These are phyloP conservation scores for Lactarius hatsudake DNA, from an alignment of 768 basidiomycete genomes.

Conservation along the genomic window DNA sequence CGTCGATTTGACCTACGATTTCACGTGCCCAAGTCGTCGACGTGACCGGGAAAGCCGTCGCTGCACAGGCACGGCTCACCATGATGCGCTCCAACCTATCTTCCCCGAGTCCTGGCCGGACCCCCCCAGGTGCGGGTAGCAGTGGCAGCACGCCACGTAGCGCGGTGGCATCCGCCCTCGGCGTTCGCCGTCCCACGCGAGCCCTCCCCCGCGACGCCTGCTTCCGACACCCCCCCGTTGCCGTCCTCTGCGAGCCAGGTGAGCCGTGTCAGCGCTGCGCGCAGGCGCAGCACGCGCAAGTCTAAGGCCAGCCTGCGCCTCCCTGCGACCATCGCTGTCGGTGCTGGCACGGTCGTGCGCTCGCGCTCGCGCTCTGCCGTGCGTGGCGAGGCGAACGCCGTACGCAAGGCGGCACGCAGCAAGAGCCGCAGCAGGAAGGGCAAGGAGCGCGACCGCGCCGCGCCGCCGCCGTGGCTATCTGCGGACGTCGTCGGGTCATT, in stretches of 20 bases:
- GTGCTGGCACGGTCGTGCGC: background rate
- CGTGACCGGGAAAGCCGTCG: constrained; percentile 23
- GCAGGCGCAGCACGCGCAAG: constrained; percentile 57
- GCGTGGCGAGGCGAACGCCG: constrained; percentile 6
- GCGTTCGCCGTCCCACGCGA: background rate
- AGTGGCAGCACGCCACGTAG: background rate
- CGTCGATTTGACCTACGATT: constrained; percentile 16
- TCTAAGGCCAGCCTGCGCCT: constrained; percentile 69
- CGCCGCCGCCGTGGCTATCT: constrained; percentile 5
- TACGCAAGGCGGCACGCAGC: constrained; percentile 1
- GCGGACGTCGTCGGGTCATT: constrained; percentile 13
- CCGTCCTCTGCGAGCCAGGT: constrained; percentile 31
- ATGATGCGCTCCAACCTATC: constrained; percentile 10
- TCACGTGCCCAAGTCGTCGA: constrained; percentile 26
- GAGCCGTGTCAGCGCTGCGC: constrained; percentile 59
- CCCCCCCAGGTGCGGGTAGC: background rate
- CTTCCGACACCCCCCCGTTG: background rate
- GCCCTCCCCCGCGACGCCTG: background rate
- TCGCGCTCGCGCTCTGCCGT: background rate
- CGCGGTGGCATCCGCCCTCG: constrained; percentile 1
- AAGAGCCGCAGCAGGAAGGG: constrained; percentile 18
- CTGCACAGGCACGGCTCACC: constrained; percentile 22
- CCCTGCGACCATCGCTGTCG: constrained; percentile 32
- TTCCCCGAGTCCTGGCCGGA: background rate
- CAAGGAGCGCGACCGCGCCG: constrained; percentile 13